A percentile compares a stretch with the other conserved stretches of the same genome.
Conservation (phyloP, 2,329 filamentous ascomycete genomes). For the Diaporthe eres region DNA sequence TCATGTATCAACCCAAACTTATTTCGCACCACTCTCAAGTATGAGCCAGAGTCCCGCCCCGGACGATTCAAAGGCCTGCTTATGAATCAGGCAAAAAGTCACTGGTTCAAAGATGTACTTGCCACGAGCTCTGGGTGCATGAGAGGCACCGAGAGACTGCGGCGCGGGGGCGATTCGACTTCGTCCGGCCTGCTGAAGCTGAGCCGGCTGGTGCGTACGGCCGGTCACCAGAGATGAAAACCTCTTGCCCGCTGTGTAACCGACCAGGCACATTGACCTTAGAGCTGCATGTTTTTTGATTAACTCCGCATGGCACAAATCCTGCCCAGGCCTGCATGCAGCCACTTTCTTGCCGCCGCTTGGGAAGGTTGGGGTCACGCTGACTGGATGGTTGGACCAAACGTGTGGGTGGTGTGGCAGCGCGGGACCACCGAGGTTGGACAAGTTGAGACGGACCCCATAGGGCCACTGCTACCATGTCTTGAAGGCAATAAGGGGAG, state of each 20-base stretch:
- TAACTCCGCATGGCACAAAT: slow-evolving; percentile 32
- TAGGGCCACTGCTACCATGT: slow-evolving; percentile 14
- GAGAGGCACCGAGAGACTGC: not conserved
- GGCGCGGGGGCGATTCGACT: not conserved
- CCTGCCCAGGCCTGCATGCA: slow-evolving; percentile 34
- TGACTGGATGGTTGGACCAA: slow-evolving; percentile 21
- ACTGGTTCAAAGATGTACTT: not conserved
- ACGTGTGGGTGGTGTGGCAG: slow-evolving; percentile 29
- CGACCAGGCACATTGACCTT: slow-evolving; percentile 5
- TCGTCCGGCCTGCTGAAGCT: slow-evolving; percentile 11
- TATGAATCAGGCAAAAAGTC: not conserved
- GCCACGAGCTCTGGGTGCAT: not conserved
- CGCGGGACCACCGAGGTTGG: slow-evolving; percentile 20
- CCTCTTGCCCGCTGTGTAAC: slow-evolving; percentile 32
- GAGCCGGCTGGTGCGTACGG: slow-evolving; percentile 21
- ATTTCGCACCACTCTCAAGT: not conserved
- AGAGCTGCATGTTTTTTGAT: slow-evolving; percentile 27
- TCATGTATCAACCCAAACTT: not conserved
- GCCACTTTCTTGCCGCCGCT: slow-evolving; percentile 13
- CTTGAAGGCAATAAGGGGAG: slow-evolving; percentile 10
- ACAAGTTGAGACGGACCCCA: slow-evolving; percentile 22
- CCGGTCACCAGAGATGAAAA: slow-evolving; percentile 29
- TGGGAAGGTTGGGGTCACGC: slow-evolving; percentile 9
- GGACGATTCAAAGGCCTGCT: not conserved
- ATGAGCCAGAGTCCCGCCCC: not conserved